These are phyloP conservation scores for Barbarea vulgaris DNA, from an alignment of 345 rosid genomes.

Conservation along the genomic window DNA sequence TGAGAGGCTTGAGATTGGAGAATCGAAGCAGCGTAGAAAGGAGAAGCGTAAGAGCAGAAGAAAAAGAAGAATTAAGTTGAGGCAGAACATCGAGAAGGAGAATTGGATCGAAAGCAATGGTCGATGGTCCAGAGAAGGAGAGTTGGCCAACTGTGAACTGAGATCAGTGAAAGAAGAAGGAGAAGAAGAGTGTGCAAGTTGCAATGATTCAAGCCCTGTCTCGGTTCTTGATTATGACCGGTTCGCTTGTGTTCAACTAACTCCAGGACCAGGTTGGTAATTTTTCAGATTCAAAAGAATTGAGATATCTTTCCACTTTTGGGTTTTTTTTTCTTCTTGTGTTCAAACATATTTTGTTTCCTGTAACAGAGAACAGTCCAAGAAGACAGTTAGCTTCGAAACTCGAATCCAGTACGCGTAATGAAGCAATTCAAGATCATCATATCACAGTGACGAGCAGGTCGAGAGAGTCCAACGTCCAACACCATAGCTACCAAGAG, in stretches of 20 bases:
- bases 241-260: conserved; percentile 44
- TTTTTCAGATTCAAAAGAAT: conserved; percentile 5
- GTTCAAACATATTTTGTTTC: not conserved
- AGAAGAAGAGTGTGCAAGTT: conserved; percentile 49
- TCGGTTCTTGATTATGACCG: conserved; percentile 78
- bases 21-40: conserved; percentile 37
- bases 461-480: conserved; percentile 8
- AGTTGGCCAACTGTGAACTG: conserved; percentile 21
- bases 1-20: conserved; percentile 4
- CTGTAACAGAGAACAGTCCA: conserved; percentile 23
- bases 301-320: not conserved
- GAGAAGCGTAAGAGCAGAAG: conserved; percentile 36
- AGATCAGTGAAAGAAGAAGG: conserved; percentile 35
- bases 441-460: not conserved
- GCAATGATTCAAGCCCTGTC: conserved; percentile 79
- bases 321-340: not conserved
- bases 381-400: conserved; percentile 26
- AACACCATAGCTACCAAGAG: conserved; percentile 18
- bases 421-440: conserved; percentile 15
- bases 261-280: conserved; percentile 48
- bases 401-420: conserved; percentile 2
- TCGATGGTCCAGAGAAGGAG: conserved; percentile 4
- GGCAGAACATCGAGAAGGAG: conserved; percentile 22
- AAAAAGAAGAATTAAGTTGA: conserved; percentile 30
- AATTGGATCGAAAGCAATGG: not conserved